Conservation (phyloP, 306 rosid species). For the Quercus aquifolioides region DNA sequence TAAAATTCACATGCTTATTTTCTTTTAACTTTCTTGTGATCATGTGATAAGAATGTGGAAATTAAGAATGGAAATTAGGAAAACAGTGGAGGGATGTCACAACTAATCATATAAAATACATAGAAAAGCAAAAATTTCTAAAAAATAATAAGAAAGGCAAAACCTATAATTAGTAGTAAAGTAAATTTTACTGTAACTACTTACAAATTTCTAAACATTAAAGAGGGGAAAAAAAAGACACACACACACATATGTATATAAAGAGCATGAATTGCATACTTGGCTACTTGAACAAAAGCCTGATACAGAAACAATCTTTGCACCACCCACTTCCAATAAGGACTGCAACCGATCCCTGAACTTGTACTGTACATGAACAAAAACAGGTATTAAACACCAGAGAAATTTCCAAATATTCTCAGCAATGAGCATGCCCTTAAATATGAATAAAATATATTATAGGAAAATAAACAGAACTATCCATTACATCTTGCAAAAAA, state of each 20-base stretch:
- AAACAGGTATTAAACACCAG: conserved; percentile 13
- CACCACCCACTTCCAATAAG: conserved; percentile 70
- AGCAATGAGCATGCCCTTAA: not conserved
- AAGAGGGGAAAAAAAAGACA: not conserved
- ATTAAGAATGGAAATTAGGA: too few species aligned
- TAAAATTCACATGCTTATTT: too few species aligned
- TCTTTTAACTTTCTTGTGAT: too few species aligned
- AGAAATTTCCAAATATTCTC: not conserved
- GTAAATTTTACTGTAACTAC: not conserved
- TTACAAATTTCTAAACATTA: too few species aligned
- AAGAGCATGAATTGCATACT: conserved; percentile 44
- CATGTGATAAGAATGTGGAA: too few species aligned
- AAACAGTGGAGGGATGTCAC: too few species aligned
- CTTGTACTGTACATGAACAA: conserved; percentile 48
- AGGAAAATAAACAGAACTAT: conserved; percentile 5
- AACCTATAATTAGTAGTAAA: not conserved
- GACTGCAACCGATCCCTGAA: conserved; percentile 54
- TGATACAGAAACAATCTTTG: conserved; percentile 49
- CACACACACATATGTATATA: not conserved
- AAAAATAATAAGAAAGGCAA: not conserved
- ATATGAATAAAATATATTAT: conserved; percentile 11
- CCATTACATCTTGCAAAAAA: not conserved
- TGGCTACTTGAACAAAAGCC: conserved; percentile 55
- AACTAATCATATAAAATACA: too few species aligned
- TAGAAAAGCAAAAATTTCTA: too few species aligned